Conservation (phyloP, 306 rosid genomes). For the Fagus sylvatica region DNA sequence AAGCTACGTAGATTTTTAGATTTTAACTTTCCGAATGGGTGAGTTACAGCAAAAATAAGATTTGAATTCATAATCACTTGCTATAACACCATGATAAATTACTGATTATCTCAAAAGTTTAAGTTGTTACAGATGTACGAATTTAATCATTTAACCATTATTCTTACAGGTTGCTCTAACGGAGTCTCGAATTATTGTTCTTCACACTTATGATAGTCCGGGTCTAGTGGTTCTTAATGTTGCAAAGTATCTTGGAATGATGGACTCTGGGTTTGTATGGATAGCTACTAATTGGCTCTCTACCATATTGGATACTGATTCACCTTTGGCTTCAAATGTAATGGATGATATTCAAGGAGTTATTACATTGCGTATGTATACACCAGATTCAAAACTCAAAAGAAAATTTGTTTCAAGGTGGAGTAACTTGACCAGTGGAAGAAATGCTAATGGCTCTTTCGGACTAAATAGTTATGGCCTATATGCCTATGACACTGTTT, state of each 20-base stretch:
- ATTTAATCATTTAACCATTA: no score
- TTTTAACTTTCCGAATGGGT: no score
- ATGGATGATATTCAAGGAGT: constrained; percentile 73
- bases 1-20: no score
- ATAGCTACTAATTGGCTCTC: constrained; percentile 75
- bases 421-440: constrained; percentile 58
- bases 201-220: constrained; percentile 43
- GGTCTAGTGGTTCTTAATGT: constrained; percentile 50
- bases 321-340: constrained; percentile 39
- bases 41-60: no score
- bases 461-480: constrained; percentile 57
- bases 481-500: constrained; percentile 83
- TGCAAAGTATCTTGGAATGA: constrained; percentile 80
- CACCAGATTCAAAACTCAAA: constrained; percentile 63
- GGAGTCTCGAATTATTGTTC: constrained; percentile 72
- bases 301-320: constrained; percentile 46
- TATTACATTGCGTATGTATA: constrained; percentile 58
- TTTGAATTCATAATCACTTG: no score
- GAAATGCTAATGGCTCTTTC: constrained; percentile 21
- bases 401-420: constrained; percentile 68
- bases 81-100: no score
- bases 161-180: constrained; percentile 35
- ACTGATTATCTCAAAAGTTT: no score
- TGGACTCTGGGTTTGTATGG: constrained; percentile 86
- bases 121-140: no score